Percentiles rank a stretch among this genome's conserved stretches.
Evolutionary conservation across 345 rosid species (phyloP).

Genomic region (Orychophragmus violaceus): DNA sequence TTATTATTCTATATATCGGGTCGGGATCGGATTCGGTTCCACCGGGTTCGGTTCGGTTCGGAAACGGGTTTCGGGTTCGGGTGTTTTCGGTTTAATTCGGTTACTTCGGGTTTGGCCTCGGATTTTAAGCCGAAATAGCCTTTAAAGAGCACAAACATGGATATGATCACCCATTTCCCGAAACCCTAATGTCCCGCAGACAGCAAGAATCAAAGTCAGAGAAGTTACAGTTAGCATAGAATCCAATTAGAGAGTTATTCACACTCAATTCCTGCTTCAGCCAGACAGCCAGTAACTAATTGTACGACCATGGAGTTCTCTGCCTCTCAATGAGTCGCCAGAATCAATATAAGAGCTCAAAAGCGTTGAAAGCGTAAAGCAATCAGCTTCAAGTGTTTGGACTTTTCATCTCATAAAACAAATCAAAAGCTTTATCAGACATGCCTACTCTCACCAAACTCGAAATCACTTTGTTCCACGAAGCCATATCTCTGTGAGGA

Average conservation of each 20-base stretch:
- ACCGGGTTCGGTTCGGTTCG: too few relatives aligned
- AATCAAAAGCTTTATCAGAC: slow-evolving; percentile 44
- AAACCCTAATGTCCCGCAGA: too few relatives aligned
- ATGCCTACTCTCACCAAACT: slow-evolving; percentile 41
- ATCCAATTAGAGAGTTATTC: too few relatives aligned
- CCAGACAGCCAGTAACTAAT: slow-evolving; percentile 47
- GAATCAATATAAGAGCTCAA: slow-evolving; percentile 56
- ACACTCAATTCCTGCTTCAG: slow-evolving; percentile 45
- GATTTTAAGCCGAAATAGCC: too few relatives aligned
- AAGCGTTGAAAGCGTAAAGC: too few relatives aligned
- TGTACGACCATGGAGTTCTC: slow-evolving; percentile 59
- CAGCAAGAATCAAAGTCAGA: slow-evolving; percentile 45
- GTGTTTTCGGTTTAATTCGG: too few relatives aligned
- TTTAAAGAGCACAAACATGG: slow-evolving; percentile 54
- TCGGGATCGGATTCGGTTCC: too few relatives aligned
- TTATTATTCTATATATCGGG: too few relatives aligned
- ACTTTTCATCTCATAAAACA: too few relatives aligned
- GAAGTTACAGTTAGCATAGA: slow-evolving; percentile 51
- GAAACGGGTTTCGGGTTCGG: too few relatives aligned
- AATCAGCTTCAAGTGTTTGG: too few relatives aligned
- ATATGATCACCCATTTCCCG: slow-evolving; percentile 61
- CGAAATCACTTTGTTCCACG: slow-evolving; percentile 72
- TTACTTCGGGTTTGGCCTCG: too few relatives aligned
- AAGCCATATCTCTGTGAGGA: slow-evolving; percentile 50
- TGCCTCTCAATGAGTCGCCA: slow-evolving; percentile 38